Percentiles rank a stretch among this genome's conserved stretches.
Conservation (phyloP, 768 basidiomycete genomes). For the Lepiota venenata region DNA sequence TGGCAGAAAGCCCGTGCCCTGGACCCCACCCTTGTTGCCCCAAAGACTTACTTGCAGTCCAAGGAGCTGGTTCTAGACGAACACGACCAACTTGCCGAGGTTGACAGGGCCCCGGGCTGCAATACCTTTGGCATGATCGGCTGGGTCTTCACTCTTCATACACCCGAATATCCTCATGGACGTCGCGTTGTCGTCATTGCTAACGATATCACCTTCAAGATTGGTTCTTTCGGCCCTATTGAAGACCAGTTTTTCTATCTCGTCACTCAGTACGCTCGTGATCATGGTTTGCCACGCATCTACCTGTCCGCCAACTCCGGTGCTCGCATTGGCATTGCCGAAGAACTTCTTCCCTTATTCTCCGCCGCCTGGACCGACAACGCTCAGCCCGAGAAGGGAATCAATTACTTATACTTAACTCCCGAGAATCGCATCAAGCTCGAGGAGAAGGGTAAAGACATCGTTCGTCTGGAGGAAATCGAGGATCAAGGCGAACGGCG, state of each 20-base stretch:
- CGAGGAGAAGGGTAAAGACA: slow-evolving; percentile 77
- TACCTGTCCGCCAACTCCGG: slow-evolving; percentile 99
- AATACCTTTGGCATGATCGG: slow-evolving; percentile 98
- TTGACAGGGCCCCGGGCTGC: slow-evolving; percentile 89
- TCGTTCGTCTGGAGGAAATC: slow-evolving; percentile 80
- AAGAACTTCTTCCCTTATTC: slow-evolving; percentile 86
- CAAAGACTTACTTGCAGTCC: slow-evolving; percentile 77
- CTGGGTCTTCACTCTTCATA: slow-evolving; percentile 91
- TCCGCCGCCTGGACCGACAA: slow-evolving; percentile 89
- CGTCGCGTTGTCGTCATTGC: slow-evolving; percentile 88
- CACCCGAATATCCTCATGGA: slow-evolving; percentile 90
- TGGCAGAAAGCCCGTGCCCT: slow-evolving; percentile 73
- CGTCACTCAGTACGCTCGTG: slow-evolving; percentile 90
- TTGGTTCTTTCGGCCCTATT: slow-evolving; percentile 93
- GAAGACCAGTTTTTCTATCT: slow-evolving; percentile 98
- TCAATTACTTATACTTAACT: slow-evolving; percentile 95
- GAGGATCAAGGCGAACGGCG: slow-evolving; percentile 84
- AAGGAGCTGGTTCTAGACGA: slow-evolving; percentile 94
- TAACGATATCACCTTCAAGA: slow-evolving; percentile 98
- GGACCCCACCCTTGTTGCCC: slow-evolving; percentile 66
- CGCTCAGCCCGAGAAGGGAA: slow-evolving; percentile 86
- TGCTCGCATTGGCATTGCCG: slow-evolving; percentile 93
- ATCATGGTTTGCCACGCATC: slow-evolving; percentile 86
- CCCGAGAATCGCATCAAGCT: slow-evolving; percentile 88
- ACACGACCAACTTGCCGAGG: slow-evolving; percentile 85